These are phyloP conservation scores for Verticillium tricorpus DNA, from an alignment of 2,329 filamentous ascomycete genomes.

Conservation along the genomic window DNA sequence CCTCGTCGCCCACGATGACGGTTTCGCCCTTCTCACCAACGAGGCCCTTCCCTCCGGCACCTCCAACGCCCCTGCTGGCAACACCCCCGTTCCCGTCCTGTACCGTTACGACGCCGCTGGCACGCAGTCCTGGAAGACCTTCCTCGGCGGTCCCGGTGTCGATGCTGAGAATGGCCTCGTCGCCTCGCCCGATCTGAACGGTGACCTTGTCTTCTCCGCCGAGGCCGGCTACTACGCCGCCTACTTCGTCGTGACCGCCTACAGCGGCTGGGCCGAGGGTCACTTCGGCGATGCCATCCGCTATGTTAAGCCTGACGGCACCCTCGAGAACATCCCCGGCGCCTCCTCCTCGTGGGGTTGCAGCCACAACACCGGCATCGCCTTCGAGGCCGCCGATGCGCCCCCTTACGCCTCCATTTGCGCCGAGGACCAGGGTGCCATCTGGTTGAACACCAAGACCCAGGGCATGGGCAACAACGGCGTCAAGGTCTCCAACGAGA, in stretches of 20 bases:
- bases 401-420: slow-evolving; percentile 55
- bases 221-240: slow-evolving; percentile 53
- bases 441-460: slow-evolving; percentile 59
- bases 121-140: slow-evolving; percentile 53
- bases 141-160: slow-evolving; percentile 52
- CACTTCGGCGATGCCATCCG: slow-evolving; percentile 53
- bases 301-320: slow-evolving; percentile 43
- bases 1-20: slow-evolving; percentile 57
- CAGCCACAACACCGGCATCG: slow-evolving; percentile 62
- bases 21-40: slow-evolving; percentile 59
- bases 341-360: slow-evolving; percentile 56
- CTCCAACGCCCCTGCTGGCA: slow-evolving; percentile 38
- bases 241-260: slow-evolving; percentile 58
- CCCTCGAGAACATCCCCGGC: slow-evolving; percentile 43
- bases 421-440: slow-evolving; percentile 57
- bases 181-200: slow-evolving; percentile 55
- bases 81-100: slow-evolving; percentile 50
- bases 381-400: slow-evolving; percentile 54
- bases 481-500: slow-evolving; percentile 59
- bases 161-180: slow-evolving; percentile 38
- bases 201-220: slow-evolving; percentile 57
- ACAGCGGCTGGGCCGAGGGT: slow-evolving; percentile 47
- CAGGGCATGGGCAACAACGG: slow-evolving; percentile 49
- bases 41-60: slow-evolving; percentile 47
- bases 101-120: slow-evolving; percentile 51